phyloP scores from a whole-genome alignment of 305 asterid genomes.

The Nicotiana rustica region DNA sequence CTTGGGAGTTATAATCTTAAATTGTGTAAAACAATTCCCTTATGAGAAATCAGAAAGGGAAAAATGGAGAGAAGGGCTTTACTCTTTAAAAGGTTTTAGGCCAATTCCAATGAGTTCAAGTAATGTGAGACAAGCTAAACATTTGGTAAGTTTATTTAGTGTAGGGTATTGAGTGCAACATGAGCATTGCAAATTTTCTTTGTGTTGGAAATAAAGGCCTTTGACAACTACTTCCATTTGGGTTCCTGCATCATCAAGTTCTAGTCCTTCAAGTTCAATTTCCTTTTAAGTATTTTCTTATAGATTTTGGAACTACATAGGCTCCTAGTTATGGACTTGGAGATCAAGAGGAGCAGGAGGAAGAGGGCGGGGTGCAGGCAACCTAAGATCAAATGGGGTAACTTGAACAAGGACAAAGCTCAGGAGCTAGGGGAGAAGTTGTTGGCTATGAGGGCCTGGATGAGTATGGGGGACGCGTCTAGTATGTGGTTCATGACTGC shows the following conservation, averaged over 20 bases:
- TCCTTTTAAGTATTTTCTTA: not conserved
- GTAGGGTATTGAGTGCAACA: slow-evolving; percentile 53
- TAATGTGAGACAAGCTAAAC: slow-evolving; percentile 52
- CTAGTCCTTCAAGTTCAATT: slow-evolving; percentile 24
- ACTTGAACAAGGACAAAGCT: too few relatives aligned
- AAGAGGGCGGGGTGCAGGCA: too few relatives aligned
- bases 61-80: slow-evolving; percentile 28
- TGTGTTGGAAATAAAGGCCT: slow-evolving; percentile 55
- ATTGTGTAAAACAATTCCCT: slow-evolving; percentile 44
- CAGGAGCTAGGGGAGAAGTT: too few relatives aligned
- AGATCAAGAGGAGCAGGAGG: too few relatives aligned
- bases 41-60: slow-evolving; percentile 33
- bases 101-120: slow-evolving; percentile 49
- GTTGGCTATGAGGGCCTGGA: too few relatives aligned
- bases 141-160: slow-evolving; percentile 45
- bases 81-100: slow-evolving; percentile 43
- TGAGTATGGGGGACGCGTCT: too few relatives aligned
- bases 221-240: slow-evolving; percentile 49
- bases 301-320: too few relatives aligned
- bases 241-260: slow-evolving; percentile 41
- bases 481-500: too few relatives aligned
- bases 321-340: too few relatives aligned
- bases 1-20: slow-evolving; percentile 40
- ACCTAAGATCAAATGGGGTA: too few relatives aligned
- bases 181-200: slow-evolving; percentile 42